Evolutionary conservation across 1,284 basidiomycete genomes (phyloP), one percentile per base, ranked within the genome.

Genomic region (Rhodotorula mucilaginosa): DNA sequence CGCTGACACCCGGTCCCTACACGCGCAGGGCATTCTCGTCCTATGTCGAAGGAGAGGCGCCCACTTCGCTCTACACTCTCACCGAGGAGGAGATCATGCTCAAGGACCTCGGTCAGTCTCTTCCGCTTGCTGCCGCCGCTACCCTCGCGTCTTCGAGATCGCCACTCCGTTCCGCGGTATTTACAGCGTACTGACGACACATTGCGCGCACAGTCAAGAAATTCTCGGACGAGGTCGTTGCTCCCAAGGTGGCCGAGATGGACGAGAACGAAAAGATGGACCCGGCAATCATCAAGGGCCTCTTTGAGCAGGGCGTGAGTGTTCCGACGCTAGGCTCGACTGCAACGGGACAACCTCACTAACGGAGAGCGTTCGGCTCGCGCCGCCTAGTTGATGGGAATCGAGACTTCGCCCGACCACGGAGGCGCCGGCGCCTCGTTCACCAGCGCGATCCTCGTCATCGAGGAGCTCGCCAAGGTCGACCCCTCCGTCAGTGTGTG

Each of bases 181-280:
- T 21, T 8, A 15, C 49, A 34, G 56, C 16, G 56, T 29, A 34
- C 44, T 48, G 16, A 18, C 7, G n/a, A n/a, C 19, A 6, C 12
- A 13, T 18, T 15, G 0, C 4, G 5, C 44, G 10, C 21, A 26
- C 73, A 93, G 94, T 97, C 34, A 86, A 86, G 79, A 88, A 90
- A 56, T 98, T 97, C 77, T 92, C 96, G 1, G 84, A 87, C 71
- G 93, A 98, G 68, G 89, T 96, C 48, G 88, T 99, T 31, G 90
- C 83, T 16, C 96, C 97, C 59, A 92, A 88, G 80, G 95, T 97
- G 67, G 87, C 89, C 56, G 92, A 94, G 80, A 99, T 99, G 97
- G 96, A 99, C 81, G 96, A 99, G 85, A 90, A 89, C 65, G 97
- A 99, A 82, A 84, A 84, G 79, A 99, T 99, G 97, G 93, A 97